Percentiles rank a stretch among this genome's conserved stretches.
Evolutionary conservation across 768 basidiomycete species (phyloP).

Genomic region (Lactarius vividus): DNA sequence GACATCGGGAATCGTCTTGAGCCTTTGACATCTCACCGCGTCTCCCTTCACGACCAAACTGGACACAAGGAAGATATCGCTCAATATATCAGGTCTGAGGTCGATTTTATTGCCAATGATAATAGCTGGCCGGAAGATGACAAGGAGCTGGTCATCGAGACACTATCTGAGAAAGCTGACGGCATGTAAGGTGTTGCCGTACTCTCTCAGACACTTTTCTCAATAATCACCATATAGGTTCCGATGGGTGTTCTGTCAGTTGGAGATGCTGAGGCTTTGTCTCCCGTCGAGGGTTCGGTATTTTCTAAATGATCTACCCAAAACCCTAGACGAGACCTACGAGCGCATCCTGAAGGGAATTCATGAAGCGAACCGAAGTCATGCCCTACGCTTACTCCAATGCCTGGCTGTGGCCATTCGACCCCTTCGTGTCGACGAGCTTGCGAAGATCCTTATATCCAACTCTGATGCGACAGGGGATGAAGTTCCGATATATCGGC

Average conservation of each 20-base stretch:
- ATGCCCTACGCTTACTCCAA: neutral
- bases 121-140: neutral
- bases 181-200: neutral
- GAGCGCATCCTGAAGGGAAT: neutral
- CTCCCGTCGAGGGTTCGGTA: neutral
- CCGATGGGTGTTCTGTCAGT: neutral
- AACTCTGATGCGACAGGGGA: too few relatives aligned
- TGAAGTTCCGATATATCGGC: neutral
- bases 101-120: neutral
- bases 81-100: neutral
- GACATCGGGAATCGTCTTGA: neutral
- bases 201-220: neutral
- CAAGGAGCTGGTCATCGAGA: neutral
- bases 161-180: neutral
- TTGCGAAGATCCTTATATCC: neutral
- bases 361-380: neutral
- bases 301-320: neutral
- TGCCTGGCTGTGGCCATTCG: neutral
- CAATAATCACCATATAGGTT: neutral
- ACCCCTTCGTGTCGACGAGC: neutral
- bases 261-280: neutral
- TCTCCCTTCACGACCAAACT: neutral
- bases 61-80: neutral
- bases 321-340: neutral
- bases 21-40: neutral